Percentiles rank a stretch among this genome's conserved stretches.
Conservation (phyloP, 441 rosid species). For the Pelargonium cotyledonis region DNA sequence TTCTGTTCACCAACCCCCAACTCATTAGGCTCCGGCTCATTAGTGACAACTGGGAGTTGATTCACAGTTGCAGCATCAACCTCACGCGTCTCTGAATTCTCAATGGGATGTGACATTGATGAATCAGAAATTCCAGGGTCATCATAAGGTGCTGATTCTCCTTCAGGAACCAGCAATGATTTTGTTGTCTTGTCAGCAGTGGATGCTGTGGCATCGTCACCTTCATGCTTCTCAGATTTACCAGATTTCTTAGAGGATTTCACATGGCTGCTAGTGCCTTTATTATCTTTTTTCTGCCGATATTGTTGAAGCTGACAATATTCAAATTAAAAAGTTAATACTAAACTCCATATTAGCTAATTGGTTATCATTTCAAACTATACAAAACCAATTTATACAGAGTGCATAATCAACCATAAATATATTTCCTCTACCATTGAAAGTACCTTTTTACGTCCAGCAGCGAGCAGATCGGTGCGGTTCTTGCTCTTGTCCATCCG, state of each 20-base stretch:
- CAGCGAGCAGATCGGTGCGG: constrained; percentile 84
- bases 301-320: constrained; percentile 88
- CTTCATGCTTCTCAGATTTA: constrained; percentile 55
- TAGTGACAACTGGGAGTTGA: constrained; percentile 27
- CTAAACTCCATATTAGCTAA: constrained; percentile 10
- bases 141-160: constrained; percentile 28
- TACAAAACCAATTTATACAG: not conserved
- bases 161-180: constrained; percentile 30
- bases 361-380: not conserved
- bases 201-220: constrained; percentile 39
- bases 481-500: constrained; percentile 91
- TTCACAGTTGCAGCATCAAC: constrained; percentile 32
- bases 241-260: constrained; percentile 62
- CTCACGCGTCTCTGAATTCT: constrained; percentile 31
- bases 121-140: constrained; percentile 19
- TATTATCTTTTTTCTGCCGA: constrained; percentile 88
- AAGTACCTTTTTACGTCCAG: constrained; percentile 88
- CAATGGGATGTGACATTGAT: constrained; percentile 29
- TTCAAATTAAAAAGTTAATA: constrained; percentile 11
- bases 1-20: constrained; percentile 26
- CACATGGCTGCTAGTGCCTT: constrained; percentile 71
- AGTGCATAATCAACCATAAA: not conserved
- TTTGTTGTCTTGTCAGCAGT: constrained; percentile 24
- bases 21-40: constrained; percentile 24
- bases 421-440: constrained; percentile 1